Base-by-base conservation (phyloP, 2,329 filamentous ascomycete species). In the Aureobasidium sp. region DNA sequence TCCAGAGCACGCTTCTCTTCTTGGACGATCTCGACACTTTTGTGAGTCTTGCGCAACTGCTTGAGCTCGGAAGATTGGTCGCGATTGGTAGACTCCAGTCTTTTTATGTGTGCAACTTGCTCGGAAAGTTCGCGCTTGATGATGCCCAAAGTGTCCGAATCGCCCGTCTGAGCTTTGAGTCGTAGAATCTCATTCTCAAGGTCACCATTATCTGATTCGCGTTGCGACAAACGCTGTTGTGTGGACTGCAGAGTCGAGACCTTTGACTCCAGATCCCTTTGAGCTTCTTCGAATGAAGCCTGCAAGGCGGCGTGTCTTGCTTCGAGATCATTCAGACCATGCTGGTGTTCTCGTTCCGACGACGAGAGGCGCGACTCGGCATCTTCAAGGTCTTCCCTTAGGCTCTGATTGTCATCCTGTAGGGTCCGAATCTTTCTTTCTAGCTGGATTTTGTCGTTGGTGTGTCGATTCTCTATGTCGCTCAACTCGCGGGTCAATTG, bases 11-110 rank as follows among this genome's bases (percentile, higher is more conserved):
- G 82, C 79, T 97, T 97, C 77, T 99, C 92, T 73, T 99, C 94
- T 72, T 99, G 92, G 0, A 97, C 89, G 2, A 99, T 84, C 70
- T 96, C 90, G 1, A 96, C 87, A n/a, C 89, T 90, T 75, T 90
- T 93, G 72, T 92, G 87, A 3, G 88, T 77, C 67, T 92, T 89
- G 15, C 92, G 87, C 41, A 95, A 81, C 67, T 92, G 88, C 68
- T 89, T 90, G 39, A 99, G 77, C 72, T 99, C 93, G 0, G 82
- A 75, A 15, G 85, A 79, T 70, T 96, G 90, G 55, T 96, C 90
- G 27, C 90, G 82, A 65, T 91, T 96, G 39, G 85, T 84, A 0
- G 84, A 82, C 72, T 99, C 94, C 3, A 99, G 79, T 34, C 84
- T 87, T 63, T 90, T 87, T 66, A 97, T 96, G 70, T 97, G 92